Conservation (phyloP, 441 rosid species). For the Erodium chrysanthum region DNA sequence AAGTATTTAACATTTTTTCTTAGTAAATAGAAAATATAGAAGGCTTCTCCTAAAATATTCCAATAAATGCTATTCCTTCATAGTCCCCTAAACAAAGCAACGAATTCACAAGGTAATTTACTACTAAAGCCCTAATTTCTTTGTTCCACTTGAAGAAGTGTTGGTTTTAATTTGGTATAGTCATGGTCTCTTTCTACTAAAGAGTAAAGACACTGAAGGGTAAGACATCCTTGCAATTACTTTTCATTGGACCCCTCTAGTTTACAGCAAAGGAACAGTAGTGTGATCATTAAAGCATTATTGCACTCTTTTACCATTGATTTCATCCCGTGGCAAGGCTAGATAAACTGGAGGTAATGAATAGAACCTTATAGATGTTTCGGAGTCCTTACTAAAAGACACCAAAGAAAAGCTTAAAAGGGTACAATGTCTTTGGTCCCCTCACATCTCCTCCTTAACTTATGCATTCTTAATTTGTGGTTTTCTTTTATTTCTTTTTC, state of each 20-base stretch:
- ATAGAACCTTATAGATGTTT: not conserved
- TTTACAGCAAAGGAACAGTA: not conserved
- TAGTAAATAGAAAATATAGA: too few species aligned
- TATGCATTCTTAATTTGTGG: too few species aligned
- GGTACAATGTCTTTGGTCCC: not conserved
- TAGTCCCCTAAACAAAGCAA: not conserved
- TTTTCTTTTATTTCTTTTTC: too few species aligned
- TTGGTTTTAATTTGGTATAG: not conserved
- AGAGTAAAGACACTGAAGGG: not conserved
- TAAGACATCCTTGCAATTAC: not conserved
- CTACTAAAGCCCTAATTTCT: not conserved
- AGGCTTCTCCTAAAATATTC: not conserved
- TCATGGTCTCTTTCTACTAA: not conserved
- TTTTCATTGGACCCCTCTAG: not conserved
- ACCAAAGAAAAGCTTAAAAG: not conserved
- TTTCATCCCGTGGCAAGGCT: not conserved
- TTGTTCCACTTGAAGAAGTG: not conserved
- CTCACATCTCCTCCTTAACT: not conserved
- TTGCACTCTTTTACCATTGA: not conserved
- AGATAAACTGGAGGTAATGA: not conserved
- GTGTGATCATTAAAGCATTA: not conserved
- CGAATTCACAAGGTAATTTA: not conserved
- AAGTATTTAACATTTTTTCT: too few species aligned
- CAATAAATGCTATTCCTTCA: not conserved
- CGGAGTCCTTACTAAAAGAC: not conserved